Evolutionary conservation across 192 early-diverging fungal genomes (phyloP).

Genomic region (Coemansia asiatica): DNA sequence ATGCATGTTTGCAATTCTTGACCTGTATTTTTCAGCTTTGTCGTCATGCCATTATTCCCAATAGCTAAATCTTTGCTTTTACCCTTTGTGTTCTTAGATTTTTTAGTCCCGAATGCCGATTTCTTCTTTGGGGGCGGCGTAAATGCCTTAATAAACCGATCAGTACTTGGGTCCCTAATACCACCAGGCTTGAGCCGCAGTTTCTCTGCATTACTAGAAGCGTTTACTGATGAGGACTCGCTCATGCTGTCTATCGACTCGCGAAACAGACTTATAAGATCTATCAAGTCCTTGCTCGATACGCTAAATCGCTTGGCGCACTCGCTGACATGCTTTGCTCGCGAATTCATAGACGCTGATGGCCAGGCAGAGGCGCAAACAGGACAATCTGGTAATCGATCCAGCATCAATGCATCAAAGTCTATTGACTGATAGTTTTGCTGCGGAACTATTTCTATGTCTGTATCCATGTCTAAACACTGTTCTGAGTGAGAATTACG

Average conservation of each 20-base stretch:
- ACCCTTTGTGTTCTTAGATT: conserved; percentile 2
- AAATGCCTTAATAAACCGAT: conserved; percentile 2
- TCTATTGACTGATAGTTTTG: not conserved
- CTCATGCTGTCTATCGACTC: conserved; percentile 29
- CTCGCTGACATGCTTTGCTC: conserved; percentile 16
- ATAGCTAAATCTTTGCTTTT: conserved; percentile 1
- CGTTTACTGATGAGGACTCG: not conserved
- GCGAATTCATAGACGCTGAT: not conserved
- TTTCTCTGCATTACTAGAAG: not conserved
- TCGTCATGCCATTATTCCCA: not conserved
- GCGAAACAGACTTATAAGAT: conserved; percentile 27
- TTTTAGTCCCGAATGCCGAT: not conserved
- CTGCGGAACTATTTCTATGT: not conserved
- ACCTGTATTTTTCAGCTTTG: not conserved
- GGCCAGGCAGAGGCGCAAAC: conserved; percentile 36
- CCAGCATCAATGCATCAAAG: conserved; percentile 10
- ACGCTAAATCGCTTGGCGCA: conserved; percentile 29
- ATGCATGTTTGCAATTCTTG: not conserved
- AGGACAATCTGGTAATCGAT: conserved; percentile 25
- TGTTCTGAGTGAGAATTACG: conserved; percentile 31
- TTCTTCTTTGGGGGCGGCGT: conserved; percentile 4
- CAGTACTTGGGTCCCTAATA: not conserved
- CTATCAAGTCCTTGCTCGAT: conserved; percentile 13
- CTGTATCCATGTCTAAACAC: conserved; percentile 13
- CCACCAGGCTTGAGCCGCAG: not conserved